These are phyloP conservation scores for Trapa incisa DNA, from an alignment of 345 rosid genomes.

Conservation along the genomic window DNA sequence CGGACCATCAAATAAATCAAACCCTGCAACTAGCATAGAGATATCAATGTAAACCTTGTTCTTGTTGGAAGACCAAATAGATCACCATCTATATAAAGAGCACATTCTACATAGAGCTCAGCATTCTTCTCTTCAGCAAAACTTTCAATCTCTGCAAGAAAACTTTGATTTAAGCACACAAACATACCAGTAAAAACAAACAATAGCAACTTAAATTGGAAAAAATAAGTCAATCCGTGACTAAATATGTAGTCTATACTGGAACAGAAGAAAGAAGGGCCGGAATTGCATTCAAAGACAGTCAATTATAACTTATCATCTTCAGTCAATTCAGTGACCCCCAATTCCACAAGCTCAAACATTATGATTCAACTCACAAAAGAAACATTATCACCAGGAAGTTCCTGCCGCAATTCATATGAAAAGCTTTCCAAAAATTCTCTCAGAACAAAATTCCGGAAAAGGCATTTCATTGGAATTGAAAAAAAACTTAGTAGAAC, in stretches of 20 bases:
- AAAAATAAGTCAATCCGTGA: background rate
- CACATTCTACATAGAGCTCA: constrained; percentile 74
- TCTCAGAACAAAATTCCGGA: background rate
- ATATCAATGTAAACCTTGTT: constrained; percentile 46
- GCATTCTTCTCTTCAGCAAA: constrained; percentile 46
- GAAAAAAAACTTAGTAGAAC: background rate
- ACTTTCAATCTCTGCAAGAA: constrained; percentile 29
- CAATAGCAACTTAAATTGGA: background rate
- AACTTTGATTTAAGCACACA: background rate
- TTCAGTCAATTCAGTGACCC: background rate
- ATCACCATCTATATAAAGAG: constrained; percentile 78
- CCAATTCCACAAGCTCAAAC: background rate
- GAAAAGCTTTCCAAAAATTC: background rate
- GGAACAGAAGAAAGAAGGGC: background rate
- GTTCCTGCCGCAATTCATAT: background rate
- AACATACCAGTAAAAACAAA: background rate
- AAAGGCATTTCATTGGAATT: background rate
- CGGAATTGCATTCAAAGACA: background rate
- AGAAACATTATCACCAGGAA: background rate
- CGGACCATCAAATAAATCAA: background rate
- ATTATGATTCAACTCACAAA: background rate
- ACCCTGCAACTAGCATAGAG: background rate
- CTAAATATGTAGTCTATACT: background rate
- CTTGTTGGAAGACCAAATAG: constrained; percentile 84
- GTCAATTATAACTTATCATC: background rate